Percentiles rank a stretch among this genome's conserved stretches.
Evolutionary conservation across 2,329 filamentous ascomycete species (phyloP).

Genomic region (Xylaria hypoxylon): DNA sequence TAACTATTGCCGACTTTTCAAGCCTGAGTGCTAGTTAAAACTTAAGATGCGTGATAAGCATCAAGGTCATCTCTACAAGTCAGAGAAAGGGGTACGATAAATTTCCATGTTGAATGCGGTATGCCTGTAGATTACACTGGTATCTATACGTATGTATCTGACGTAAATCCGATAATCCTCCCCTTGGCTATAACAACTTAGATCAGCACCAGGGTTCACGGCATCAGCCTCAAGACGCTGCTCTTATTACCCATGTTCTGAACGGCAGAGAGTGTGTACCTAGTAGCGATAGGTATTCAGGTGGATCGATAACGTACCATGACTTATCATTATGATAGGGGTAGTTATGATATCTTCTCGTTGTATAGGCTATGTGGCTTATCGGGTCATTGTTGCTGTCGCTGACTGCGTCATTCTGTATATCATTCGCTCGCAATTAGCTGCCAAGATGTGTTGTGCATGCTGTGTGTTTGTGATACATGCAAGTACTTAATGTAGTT

Average conservation of each 20-base stretch:
- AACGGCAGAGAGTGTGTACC: background rate
- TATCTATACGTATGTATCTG: background rate
- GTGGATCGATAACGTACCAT: conserved; percentile 6
- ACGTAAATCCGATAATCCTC: conserved; percentile 6
- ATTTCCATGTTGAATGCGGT: background rate
- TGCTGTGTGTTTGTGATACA: conserved; percentile 1
- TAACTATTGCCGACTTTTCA: background rate
- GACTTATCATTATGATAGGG: conserved; percentile 5
- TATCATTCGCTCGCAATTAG: background rate
- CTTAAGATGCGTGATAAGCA: conserved; percentile 28
- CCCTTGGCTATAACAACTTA: conserved; percentile 19
- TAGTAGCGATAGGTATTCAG: conserved; percentile 11
- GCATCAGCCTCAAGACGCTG: conserved; percentile 7
- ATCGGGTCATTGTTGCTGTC: background rate
- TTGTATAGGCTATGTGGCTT: conserved; percentile 2
- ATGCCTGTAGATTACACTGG: conserved; percentile 1
- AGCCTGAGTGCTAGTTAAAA: conserved; percentile 17
- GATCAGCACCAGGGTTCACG: background rate
- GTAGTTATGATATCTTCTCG: background rate
- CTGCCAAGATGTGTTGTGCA: conserved; percentile 22
- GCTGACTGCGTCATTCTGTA: conserved; percentile 9
- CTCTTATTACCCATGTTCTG: conserved; percentile 7
- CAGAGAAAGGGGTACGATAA: background rate
- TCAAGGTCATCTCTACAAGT: background rate
- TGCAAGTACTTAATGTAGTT: background rate